Evolutionary conservation across 2,329 filamentous ascomycete genomes (phyloP).

Genomic region (Phaeophleospora eucalypticola): DNA sequence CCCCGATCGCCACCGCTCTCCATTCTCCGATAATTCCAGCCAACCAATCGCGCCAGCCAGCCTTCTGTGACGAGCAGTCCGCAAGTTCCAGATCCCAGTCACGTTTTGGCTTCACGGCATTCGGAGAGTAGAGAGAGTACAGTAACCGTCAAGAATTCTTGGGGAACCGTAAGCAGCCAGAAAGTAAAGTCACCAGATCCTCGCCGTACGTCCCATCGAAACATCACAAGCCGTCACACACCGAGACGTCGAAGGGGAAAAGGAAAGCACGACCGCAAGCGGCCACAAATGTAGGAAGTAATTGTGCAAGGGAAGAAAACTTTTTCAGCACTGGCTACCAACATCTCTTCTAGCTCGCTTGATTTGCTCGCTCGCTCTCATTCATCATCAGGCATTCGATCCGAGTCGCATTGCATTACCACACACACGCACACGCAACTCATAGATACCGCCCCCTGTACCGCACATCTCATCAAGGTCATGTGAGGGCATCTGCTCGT

Average conservation of each 20-base stretch:
- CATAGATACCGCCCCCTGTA: neutral
- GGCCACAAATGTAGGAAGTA: neutral
- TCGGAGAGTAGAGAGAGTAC: neutral
- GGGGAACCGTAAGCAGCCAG: neutral
- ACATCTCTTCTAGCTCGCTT: neutral
- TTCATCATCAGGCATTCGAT: neutral
- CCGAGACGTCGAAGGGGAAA: no score
- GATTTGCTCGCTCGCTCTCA: conserved; percentile 1
- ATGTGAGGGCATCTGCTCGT: neutral
- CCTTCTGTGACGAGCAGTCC: no score
- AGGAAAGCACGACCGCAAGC: neutral
- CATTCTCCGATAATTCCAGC: no score
- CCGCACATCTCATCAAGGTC: neutral
- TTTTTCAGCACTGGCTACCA: conserved; percentile 7
- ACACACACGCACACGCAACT: neutral
- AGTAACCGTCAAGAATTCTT: no score
- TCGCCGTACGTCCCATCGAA: no score
- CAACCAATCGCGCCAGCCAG: no score
- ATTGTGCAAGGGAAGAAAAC: conserved; percentile 1
- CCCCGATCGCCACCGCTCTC: no score
- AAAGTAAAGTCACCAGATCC: neutral
- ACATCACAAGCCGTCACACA: no score
- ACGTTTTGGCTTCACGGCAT: neutral
- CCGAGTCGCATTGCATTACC: neutral
- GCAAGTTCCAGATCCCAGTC: no score